Conservation (phyloP, 805 yeast species). For the Lipomyces lipofer region DNA sequence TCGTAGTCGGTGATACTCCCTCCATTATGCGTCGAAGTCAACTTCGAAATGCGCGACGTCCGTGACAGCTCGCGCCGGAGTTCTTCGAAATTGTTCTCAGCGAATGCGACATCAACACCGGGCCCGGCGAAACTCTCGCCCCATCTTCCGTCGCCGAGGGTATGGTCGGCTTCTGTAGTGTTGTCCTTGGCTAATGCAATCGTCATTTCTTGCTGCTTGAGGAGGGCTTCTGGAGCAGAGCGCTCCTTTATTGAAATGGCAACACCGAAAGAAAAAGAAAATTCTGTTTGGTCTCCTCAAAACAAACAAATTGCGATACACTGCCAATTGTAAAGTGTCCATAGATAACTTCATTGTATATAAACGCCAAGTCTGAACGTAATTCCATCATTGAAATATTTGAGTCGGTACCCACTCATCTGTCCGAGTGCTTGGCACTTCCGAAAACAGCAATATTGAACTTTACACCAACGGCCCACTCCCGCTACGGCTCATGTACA, state of each 20-base stretch:
- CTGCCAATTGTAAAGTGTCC: background rate
- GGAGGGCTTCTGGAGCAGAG: too few species aligned
- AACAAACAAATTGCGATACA: background rate
- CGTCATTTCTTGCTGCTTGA: background rate
- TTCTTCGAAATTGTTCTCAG: constrained; percentile 7
- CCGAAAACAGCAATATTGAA: too few species aligned
- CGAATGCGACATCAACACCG: constrained; percentile 9
- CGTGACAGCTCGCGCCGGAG: constrained; percentile 10
- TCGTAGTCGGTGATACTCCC: background rate
- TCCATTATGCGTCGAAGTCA: background rate
- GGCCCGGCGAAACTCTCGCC: constrained; percentile 6
- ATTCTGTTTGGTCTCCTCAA: background rate
- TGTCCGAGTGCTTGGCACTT: too few species aligned
- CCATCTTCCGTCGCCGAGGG: constrained; percentile 6
- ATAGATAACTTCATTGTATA: background rate
- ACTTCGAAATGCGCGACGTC: background rate
- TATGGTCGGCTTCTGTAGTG: background rate
- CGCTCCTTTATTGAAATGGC: too few species aligned
- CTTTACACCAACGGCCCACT: too few species aligned
- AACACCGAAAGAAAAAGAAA: background rate
- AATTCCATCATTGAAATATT: too few species aligned
- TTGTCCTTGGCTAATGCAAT: background rate
- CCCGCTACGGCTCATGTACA: too few species aligned
- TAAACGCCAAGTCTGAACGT: too few species aligned
- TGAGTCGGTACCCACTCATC: too few species aligned